Conservation (phyloP, 1,284 basidiomycete species). For the Dichomitus squalens region DNA sequence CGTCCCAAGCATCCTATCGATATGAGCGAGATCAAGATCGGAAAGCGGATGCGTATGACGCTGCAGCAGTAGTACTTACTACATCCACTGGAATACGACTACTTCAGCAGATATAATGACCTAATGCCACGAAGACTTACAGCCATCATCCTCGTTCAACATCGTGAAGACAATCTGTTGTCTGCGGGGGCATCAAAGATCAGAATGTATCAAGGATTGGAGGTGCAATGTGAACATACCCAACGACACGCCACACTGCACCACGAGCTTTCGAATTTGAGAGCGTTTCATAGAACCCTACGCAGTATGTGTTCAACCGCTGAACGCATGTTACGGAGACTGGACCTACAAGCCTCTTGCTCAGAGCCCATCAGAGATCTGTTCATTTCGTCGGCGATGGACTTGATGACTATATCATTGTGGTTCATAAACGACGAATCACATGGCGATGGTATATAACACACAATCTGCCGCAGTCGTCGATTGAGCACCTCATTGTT, state of each 20-base stretch:
- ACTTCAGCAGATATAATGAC: too few relatives aligned
- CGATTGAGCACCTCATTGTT: too few relatives aligned
- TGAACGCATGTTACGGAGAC: too few relatives aligned
- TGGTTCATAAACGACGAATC: too few relatives aligned
- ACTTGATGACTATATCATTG: constrained; percentile 46
- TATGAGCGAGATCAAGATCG: not conserved
- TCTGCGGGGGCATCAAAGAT: too few relatives aligned
- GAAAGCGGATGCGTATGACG: too few relatives aligned
- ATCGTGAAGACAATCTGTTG: constrained; percentile 61
- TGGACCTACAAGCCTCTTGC: constrained; percentile 55
- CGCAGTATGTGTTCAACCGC: not conserved
- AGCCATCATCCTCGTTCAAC: constrained; percentile 42
- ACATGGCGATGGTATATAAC: too few relatives aligned
- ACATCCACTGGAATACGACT: constrained; percentile 24
- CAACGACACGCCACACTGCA: constrained; percentile 61
- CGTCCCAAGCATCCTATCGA: constrained; percentile 62
- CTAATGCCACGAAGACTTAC: constrained; percentile 34
- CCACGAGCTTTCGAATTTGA: constrained; percentile 50
- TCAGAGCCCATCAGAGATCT: constrained; percentile 59
- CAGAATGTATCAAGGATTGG: not conserved
- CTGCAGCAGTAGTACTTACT: constrained; percentile 9
- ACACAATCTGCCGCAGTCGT: too few relatives aligned
- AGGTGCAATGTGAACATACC: constrained; percentile 34
- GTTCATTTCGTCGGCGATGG: constrained; percentile 45
- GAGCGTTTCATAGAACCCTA: constrained; percentile 58